Evolutionary conservation across 305 asterid genomes (phyloP), one percentile per base, ranked within the genome.

Genomic region (Euphrasia arctica): DNA sequence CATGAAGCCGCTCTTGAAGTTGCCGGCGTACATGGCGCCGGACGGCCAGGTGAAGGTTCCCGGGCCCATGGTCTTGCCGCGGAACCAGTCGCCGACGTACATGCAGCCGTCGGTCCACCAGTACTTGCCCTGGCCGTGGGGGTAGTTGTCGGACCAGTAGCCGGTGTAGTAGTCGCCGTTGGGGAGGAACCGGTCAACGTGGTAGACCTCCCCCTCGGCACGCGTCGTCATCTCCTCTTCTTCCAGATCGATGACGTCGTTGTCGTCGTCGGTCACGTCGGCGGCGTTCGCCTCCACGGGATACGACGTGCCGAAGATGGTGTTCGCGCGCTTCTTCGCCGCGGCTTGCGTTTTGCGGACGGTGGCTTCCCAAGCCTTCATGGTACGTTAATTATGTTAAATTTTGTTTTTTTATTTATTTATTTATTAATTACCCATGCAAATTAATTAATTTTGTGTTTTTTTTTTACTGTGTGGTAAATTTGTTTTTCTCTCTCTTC

Each of bases 351-450:
- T 90, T 58, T 77, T 89, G 10, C 91, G 80, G 1, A 91, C 89
- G 0, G 98, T 91, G 49, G 98, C 98, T 79, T 91, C 97, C 98
- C 97, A 90, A 9, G 98, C 98, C 90, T 92, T 92, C 98, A 92
- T 90, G 80, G 42, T 36, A 6, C 8, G 6, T 36, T 36, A 8
- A 5, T 36, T 8, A 36, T 36, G 9, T 34, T 34, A 1, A 3
- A 2, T 31, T 31, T 31, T 31, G 34, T 4, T 31, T 3, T 3
- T 4, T 34, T 5, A 34, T 5, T 1, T 34, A 34, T 1, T 34
- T 4, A 1, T 1, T 4, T 4, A 34, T 34, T 18, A 18, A 31
- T 31, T 1, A 34, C 8, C 9, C 41, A 34, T 34, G 41, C 41
- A 34, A 31, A 31, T 31, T 31, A 31, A 31, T 31, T 31, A 1